Evolutionary conservation across 2,329 filamentous ascomycete genomes (phyloP), one percentile per base, ranked within the genome.

Genomic region (Macrophomina pseudophaseolina): DNA sequence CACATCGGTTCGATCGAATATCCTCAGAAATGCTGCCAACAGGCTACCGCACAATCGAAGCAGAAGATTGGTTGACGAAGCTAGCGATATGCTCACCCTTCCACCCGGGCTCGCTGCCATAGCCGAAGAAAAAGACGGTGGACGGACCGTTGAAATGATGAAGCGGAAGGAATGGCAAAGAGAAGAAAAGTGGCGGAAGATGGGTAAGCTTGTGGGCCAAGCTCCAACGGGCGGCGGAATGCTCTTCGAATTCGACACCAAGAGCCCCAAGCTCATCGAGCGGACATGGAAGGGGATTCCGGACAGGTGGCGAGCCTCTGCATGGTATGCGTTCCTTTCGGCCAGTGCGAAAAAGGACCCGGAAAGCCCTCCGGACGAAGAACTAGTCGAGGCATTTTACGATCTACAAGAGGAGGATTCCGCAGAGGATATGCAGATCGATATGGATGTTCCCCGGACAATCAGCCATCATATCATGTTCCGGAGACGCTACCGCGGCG

Each of bases 391-490:
- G 30, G 74, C 86, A 35, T 97, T 93, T 75, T 86, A 91, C 75
- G 86, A 87, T 51, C 85, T 96, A 33, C 90, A 96, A 74, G 83
- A 88, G 16, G 82, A 88, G 67, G 88, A 88, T 65, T 97, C 91
- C 2, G 89, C 93, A 0, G 95, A 99, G 75, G 95, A 99, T 77
- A 89, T 94, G 28, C 95, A 99, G 80, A 99, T 99, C 72, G 95
- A 99, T 77, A 88, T 98, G 51, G 95, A 99, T 77, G 95, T 99
- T 18, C 95, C 95, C 0, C 87, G 95, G 64, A 98, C 95, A 4
- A 97, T 99, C 77, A 96, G 89, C 77, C 89, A 91, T 69, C 95
- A 99, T 80, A 94, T 99, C 78, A 97, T 99, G 94, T 99, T 99
- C 76, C 89, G 95, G 53, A 87, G 89, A 69, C 87, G 95, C 60